phyloP scores from a whole-genome alignment of 768 basidiomycete species.

The Auricularia sp. region DNA sequence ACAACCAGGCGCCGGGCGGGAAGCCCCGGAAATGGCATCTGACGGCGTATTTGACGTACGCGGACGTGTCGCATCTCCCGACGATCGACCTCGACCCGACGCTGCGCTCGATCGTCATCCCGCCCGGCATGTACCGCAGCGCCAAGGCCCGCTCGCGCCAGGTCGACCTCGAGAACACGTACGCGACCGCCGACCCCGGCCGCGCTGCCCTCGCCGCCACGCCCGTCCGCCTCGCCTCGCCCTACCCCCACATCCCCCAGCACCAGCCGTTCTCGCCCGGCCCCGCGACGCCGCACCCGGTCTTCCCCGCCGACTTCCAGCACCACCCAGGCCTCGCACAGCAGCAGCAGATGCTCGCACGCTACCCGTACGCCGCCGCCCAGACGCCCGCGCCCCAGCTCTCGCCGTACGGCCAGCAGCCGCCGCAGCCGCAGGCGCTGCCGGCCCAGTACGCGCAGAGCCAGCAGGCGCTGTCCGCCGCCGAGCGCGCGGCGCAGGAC shows the following conservation, averaged over 20 bases:
- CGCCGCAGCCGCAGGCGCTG: neutral
- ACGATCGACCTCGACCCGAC: slow-evolving; percentile 37
- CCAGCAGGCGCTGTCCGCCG: slow-evolving; percentile 22
- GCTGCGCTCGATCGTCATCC: slow-evolving; percentile 34
- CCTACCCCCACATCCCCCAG: slow-evolving; percentile 8
- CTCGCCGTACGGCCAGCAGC: neutral
- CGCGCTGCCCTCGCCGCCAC: neutral
- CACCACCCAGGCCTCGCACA: neutral
- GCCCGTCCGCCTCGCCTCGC: slow-evolving; percentile 11
- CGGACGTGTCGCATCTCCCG: slow-evolving; percentile 36
- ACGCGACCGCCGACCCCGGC: neutral
- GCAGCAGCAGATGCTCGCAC: neutral
- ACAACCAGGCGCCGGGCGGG: slow-evolving; percentile 28
- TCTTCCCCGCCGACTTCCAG: neutral
- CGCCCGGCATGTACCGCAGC: slow-evolving; percentile 35
- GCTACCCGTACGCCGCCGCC: neutral
- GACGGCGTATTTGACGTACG: slow-evolving; percentile 45
- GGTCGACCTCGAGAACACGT: slow-evolving; percentile 15
- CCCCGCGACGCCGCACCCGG: neutral
- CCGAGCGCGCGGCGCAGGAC: slow-evolving; percentile 18
- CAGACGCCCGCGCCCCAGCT: neutral
- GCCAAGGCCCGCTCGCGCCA: slow-evolving; percentile 33
- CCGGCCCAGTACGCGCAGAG: slow-evolving; percentile 10
- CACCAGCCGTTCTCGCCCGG: neutral
- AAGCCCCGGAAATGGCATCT: slow-evolving; percentile 57